Percentiles rank a stretch among this genome's conserved stretches.
Evolutionary conservation across 1,139 yeast genomes (phyloP).

Genomic region (Casaregolazyma suthepensis): DNA sequence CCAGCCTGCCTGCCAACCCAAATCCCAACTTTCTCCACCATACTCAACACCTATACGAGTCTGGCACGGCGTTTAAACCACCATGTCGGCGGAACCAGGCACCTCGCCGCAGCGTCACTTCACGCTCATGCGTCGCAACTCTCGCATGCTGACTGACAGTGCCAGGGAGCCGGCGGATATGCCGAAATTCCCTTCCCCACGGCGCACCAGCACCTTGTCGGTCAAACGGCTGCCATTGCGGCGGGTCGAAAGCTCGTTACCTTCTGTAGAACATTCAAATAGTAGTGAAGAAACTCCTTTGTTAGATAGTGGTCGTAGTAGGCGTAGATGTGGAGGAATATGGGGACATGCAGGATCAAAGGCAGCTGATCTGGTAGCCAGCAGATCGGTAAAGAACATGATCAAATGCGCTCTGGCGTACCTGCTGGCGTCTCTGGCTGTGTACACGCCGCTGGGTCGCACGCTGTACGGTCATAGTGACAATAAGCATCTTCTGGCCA

Average conservation of each 20-base stretch:
- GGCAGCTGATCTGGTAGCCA: neutral
- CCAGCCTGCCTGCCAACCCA: neutral
- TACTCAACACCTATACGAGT: neutral
- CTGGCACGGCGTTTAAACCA: neutral
- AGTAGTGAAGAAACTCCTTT: constrained; percentile 1
- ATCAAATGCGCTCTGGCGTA: constrained; percentile 69
- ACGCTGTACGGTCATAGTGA: constrained; percentile 57
- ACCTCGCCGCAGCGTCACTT: neutral
- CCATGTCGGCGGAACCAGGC: neutral
- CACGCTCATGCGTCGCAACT: neutral
- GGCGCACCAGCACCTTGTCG: neutral
- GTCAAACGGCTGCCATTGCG: neutral
- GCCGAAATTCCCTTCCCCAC: neutral
- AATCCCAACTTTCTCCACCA: neutral
- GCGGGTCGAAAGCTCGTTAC: neutral
- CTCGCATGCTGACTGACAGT: neutral
- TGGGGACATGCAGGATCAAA: neutral
- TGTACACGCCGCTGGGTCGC: constrained; percentile 58
- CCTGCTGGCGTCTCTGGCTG: constrained; percentile 65
- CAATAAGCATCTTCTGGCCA: constrained; percentile 75
- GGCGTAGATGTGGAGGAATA: neutral
- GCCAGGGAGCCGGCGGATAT: neutral
- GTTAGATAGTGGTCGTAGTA: neutral
- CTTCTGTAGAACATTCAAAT: neutral
- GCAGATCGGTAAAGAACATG: constrained; percentile 22